phyloP scores from a whole-genome alignment of 768 basidiomycete genomes.

The Phallus indusiatus region DNA sequence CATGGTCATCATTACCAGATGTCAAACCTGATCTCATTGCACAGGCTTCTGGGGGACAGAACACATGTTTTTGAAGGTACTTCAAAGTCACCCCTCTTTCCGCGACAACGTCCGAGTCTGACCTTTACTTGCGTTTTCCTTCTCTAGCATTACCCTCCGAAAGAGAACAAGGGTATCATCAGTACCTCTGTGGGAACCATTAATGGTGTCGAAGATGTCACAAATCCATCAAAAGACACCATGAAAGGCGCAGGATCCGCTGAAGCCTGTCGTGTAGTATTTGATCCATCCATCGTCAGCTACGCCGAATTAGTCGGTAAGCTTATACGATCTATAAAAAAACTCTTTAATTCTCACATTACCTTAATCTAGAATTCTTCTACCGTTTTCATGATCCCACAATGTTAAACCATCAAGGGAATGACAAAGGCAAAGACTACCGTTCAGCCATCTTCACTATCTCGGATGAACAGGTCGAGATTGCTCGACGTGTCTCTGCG shows the following conservation, averaged over 20 bases:
- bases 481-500: conserved; percentile 67
- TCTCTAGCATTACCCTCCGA: conserved; percentile 48
- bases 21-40: background rate
- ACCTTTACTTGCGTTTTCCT: background rate
- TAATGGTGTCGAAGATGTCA: conserved; percentile 47
- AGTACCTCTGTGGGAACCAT: conserved; percentile 74
- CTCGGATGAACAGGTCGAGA: conserved; percentile 57
- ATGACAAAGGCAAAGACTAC: conserved; percentile 79
- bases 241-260: conserved; percentile 77
- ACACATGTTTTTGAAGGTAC: conserved; percentile 63
- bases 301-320: conserved; percentile 83
- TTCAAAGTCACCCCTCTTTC: too few relatives aligned
- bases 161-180: conserved; percentile 63
- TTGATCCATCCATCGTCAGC: conserved; percentile 64
- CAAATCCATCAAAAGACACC: conserved; percentile 55
- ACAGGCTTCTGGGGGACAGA: conserved; percentile 74
- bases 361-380: conserved; percentile 62
- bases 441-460: conserved; percentile 87
- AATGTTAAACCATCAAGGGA: conserved; percentile 69
- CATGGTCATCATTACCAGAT: background rate
- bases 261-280: conserved; percentile 79
- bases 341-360: background rate
- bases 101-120: background rate
- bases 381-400: conserved; percentile 94
- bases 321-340: conserved; percentile 20